Percentiles rank a stretch among this genome's conserved stretches.
Evolutionary conservation across 75 land plant species (phyloP).

Genomic region (Sequoia sempervirens): DNA sequence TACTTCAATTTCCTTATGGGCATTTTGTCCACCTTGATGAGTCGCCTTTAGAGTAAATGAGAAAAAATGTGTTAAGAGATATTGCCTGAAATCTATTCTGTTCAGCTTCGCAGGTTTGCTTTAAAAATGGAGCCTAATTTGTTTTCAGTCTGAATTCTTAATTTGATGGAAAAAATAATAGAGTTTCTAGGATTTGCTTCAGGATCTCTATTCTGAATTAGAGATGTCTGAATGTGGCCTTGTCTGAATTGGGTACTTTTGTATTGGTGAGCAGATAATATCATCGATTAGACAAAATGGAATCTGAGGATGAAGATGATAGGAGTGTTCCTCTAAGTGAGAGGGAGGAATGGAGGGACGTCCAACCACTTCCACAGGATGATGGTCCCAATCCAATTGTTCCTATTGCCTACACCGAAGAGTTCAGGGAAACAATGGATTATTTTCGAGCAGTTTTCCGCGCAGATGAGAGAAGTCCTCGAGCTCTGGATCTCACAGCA

Average conservation of each 20-base stretch:
- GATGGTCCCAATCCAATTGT: slow-evolving; percentile 97
- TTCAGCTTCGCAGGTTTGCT: not conserved
- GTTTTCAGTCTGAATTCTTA: not conserved
- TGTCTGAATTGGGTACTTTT: not conserved
- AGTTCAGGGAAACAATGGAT: slow-evolving; percentile 87
- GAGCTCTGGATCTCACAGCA: slow-evolving; percentile 69
- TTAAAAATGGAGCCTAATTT: not conserved
- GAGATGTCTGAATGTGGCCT: not conserved
- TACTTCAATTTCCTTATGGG: not conserved
- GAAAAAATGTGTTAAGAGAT: not conserved
- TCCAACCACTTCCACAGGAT: slow-evolving; percentile 80
- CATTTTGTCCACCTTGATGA: too few relatives aligned
- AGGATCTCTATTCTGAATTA: not conserved
- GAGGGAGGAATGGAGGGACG: slow-evolving; percentile 82
- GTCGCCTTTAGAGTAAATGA: too few relatives aligned
- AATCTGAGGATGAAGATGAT: slow-evolving; percentile 21
- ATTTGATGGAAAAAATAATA: not conserved
- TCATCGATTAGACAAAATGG: not conserved
- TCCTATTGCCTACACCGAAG: slow-evolving; percentile 69
- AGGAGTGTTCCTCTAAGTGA: slow-evolving; percentile 38
- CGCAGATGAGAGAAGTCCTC: slow-evolving; percentile 68
- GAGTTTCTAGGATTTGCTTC: not conserved
- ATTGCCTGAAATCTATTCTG: not conserved
- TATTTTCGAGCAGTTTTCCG: slow-evolving; percentile 83
- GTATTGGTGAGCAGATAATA: not conserved